Conservation (phyloP, 164 flowering plant genomes). For the Magnolia kwangsiensis region DNA sequence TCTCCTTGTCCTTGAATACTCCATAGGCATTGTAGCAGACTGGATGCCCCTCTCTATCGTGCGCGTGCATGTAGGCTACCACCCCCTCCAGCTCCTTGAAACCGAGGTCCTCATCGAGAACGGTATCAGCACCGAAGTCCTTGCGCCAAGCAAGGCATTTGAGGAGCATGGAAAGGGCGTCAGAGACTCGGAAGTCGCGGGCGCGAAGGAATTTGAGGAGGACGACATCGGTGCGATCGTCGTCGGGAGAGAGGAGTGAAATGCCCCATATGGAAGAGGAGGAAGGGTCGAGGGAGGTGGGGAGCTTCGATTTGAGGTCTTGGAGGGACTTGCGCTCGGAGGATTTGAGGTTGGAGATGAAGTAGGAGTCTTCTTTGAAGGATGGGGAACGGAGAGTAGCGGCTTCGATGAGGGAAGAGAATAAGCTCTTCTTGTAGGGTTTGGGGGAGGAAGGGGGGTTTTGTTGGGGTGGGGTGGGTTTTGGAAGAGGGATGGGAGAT, state of each 20-base stretch:
- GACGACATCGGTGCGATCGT: slow-evolving; percentile 70
- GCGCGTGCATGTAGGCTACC: slow-evolving; percentile 75
- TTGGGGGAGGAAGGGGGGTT: slow-evolving; percentile 27
- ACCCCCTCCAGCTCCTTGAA: slow-evolving; percentile 82
- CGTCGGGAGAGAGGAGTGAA: slow-evolving; percentile 40
- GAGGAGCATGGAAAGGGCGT: slow-evolving; percentile 57
- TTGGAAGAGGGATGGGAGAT: slow-evolving; percentile 23
- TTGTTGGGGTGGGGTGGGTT: slow-evolving; percentile 24
- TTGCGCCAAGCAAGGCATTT: slow-evolving; percentile 67
- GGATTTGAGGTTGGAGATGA: slow-evolving; percentile 55
- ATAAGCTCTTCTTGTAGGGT: slow-evolving; percentile 58
- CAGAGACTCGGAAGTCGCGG: slow-evolving; percentile 66
- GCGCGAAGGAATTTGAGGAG: slow-evolving; percentile 86
- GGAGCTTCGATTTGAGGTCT: slow-evolving; percentile 59
- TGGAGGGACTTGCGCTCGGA: slow-evolving; percentile 68
- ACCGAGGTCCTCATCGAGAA: slow-evolving; percentile 72
- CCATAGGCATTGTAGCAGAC: slow-evolving; percentile 96
- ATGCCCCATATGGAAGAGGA: slow-evolving; percentile 73
- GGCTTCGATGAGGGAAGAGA: slow-evolving; percentile 63
- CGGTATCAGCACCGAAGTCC: slow-evolving; percentile 63
- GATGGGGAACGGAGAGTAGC: slow-evolving; percentile 55
- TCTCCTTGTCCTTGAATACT: slow-evolving; percentile 71
- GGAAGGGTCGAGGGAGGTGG: slow-evolving; percentile 11
- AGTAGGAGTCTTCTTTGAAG: slow-evolving; percentile 83
- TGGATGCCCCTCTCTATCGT: slow-evolving; percentile 77